phyloP scores from a whole-genome alignment of 352 stramenopile species.

The Phytophthora foliorum region DNA sequence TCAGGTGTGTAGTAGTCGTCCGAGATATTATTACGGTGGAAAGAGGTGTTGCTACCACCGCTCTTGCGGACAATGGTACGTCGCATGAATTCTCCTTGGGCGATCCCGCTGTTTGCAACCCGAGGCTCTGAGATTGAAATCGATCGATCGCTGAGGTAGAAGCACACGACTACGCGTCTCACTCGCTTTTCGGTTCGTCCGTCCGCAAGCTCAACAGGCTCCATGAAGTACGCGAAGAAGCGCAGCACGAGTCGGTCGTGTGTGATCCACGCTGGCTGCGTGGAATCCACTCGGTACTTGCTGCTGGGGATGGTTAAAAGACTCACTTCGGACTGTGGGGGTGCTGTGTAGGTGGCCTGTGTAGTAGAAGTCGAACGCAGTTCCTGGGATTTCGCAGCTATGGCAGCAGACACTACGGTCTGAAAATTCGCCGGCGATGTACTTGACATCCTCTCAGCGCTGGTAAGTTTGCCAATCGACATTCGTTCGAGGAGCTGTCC shows the following conservation, averaged over 20 bases:
- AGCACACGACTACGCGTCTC: constrained; percentile 80
- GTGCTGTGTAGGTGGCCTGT: constrained; percentile 23
- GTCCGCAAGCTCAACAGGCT: constrained; percentile 38
- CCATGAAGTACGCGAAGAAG: constrained; percentile 91
- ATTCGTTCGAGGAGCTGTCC: constrained; percentile 75
- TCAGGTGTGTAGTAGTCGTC: constrained; percentile 54
- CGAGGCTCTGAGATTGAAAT: constrained; percentile 91
- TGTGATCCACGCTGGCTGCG: constrained; percentile 73
- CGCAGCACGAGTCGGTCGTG: constrained; percentile 88
- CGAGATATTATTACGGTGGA: constrained; percentile 30
- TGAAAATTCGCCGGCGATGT: constrained; percentile 6
- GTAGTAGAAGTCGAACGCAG: constrained; percentile 9
- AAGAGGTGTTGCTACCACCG: constrained; percentile 23
- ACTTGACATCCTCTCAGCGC: constrained; percentile 15
- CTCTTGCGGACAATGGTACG: constrained; percentile 59
- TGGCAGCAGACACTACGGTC: constrained; percentile 20
- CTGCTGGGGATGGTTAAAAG: constrained; percentile 37
- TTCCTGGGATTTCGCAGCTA: constrained; percentile 18
- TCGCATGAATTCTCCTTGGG: constrained; percentile 92
- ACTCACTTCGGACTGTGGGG: constrained; percentile 21
- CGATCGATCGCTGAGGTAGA: constrained; percentile 85
- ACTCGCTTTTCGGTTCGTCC: constrained; percentile 34
- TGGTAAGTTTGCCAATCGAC: constrained; percentile 55
- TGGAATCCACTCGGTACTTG: constrained; percentile 58
- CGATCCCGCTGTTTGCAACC: constrained; percentile 88